Base-by-base conservation (phyloP, 805 yeast genomes). In the Blastobotrys chiropterorum region DNA sequence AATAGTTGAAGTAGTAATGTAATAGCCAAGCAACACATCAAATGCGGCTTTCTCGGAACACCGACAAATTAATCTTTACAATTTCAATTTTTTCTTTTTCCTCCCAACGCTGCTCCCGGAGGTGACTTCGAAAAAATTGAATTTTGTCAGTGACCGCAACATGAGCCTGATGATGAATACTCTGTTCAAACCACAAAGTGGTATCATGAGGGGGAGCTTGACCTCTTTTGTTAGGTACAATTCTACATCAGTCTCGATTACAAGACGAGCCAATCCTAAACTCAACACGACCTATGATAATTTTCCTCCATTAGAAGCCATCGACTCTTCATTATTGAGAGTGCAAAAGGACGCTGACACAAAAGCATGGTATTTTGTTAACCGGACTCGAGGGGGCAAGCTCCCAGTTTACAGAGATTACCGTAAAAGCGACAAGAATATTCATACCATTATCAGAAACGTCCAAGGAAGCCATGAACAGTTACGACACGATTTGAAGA, bases 331-430 rank as follows among this genome's bases (percentile, higher is more conserved):
- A 4, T 17, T n/a, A 15, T 42, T 46, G 6, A 11, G 11, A 2
- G 17, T 31, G 11, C 41, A 46, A 19, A 21, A 31, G 48, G 17
- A n/a, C n/a, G n/a, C 22, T 17, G 48, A 30, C 8, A 26, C 17
- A 2, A 39, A 26, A 15, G 41, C 47, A 22, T 58, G 61, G 60
- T 59, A 59, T 48, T 38, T 16, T 41, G 47, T 59, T 31, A 16
- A 40, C 15, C 50, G 61, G 14, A 50, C 59, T 13, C 31, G 57
- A 22, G 34, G 52, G 11, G 89, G 92, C 3, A 81, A 85, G 63
- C 73, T 90, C 64, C 96, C 96, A n/a, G 86, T 89, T 1, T 89
- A 89, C 69, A 73, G 78, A 49, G 88, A 85, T 56, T 67, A 74
- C 56, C 86, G 82, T 64, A 22, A 17, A n/a, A 16, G 44, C 31